Evolutionary conservation across 2,329 filamentous ascomycete genomes (phyloP).

Genomic region (Colletotrichum musae): DNA sequence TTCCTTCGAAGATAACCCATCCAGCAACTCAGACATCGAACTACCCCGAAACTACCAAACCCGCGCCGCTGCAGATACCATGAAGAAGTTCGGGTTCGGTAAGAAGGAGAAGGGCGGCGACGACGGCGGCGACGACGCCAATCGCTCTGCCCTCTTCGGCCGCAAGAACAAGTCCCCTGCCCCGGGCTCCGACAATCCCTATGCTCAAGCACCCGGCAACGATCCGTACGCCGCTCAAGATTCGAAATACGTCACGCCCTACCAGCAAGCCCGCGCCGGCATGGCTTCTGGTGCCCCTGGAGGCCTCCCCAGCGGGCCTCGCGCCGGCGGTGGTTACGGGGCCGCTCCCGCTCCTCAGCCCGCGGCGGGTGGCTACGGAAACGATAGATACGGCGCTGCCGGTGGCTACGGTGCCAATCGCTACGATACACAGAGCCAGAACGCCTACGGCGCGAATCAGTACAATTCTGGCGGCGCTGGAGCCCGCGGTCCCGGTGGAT

Average conservation of each 20-base stretch:
- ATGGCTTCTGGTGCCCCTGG: slow-evolving; percentile 49
- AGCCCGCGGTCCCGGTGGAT: slow-evolving; percentile 67
- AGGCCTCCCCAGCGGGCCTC: slow-evolving; percentile 54
- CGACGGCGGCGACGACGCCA: slow-evolving; percentile 64
- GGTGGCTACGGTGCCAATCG: slow-evolving; percentile 67
- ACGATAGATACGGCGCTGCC: slow-evolving; percentile 66
- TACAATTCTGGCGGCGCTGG: slow-evolving; percentile 48
- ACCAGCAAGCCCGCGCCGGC: slow-evolving; percentile 46
- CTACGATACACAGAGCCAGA: slow-evolving; percentile 59
- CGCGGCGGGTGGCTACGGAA: slow-evolving; percentile 64
- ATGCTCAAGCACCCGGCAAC: slow-evolving; percentile 64
- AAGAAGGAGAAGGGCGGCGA: slow-evolving; percentile 64
- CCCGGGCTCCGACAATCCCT: slow-evolving; percentile 68
- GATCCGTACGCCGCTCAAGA: slow-evolving; percentile 68
- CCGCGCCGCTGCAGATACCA: slow-evolving; percentile 48
- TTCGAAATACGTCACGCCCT: slow-evolving; percentile 57
- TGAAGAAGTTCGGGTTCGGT: slow-evolving; percentile 74
- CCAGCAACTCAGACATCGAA: not conserved
- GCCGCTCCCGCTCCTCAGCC: slow-evolving; percentile 46
- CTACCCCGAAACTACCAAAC: slow-evolving; percentile 3
- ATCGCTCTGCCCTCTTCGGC: slow-evolving; percentile 66
- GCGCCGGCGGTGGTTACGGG: slow-evolving; percentile 45
- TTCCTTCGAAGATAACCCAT: slow-evolving; percentile 18
- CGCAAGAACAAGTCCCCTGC: slow-evolving; percentile 66
- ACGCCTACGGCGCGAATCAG: slow-evolving; percentile 47